Conservation (phyloP, 148 eudicot genomes). For the Arctostaphylos glauca region DNA sequence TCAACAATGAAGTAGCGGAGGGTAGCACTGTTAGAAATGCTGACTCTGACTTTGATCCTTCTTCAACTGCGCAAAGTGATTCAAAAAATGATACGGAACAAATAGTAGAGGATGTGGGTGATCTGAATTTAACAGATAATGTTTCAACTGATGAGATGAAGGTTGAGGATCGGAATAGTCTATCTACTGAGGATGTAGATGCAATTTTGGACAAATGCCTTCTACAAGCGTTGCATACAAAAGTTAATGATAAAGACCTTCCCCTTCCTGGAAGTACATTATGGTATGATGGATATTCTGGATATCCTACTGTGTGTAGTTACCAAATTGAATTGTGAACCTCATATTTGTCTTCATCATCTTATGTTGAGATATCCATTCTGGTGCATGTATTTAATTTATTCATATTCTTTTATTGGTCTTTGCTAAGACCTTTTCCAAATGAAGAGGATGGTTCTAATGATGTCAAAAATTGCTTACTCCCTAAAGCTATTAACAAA, state of each 20-base stretch:
- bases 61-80: conserved; percentile 25
- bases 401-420: not conserved
- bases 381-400: not conserved
- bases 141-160: conserved; percentile 30
- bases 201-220: conserved; percentile 74
- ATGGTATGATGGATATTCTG: conserved; percentile 50
- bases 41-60: conserved; percentile 26
- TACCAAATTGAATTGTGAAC: not conserved
- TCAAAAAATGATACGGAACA: conserved; percentile 40
- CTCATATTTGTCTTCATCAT: conserved; percentile 7
- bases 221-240: conserved; percentile 90
- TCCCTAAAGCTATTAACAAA: not conserved
- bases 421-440: conserved; percentile 4
- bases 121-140: conserved; percentile 46
- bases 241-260: conserved; percentile 84
- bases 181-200: conserved; percentile 73
- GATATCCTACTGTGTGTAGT: not conserved
- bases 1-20: conserved; percentile 34
- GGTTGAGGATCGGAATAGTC: conserved; percentile 46
- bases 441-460: not conserved
- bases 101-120: conserved; percentile 41
- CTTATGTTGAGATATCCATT: not conserved
- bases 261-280: conserved; percentile 92
- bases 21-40: conserved; percentile 26
- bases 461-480: not conserved